Conservation (phyloP, 352 stramenopile genomes). For the Plasmopara halstedii region DNA sequence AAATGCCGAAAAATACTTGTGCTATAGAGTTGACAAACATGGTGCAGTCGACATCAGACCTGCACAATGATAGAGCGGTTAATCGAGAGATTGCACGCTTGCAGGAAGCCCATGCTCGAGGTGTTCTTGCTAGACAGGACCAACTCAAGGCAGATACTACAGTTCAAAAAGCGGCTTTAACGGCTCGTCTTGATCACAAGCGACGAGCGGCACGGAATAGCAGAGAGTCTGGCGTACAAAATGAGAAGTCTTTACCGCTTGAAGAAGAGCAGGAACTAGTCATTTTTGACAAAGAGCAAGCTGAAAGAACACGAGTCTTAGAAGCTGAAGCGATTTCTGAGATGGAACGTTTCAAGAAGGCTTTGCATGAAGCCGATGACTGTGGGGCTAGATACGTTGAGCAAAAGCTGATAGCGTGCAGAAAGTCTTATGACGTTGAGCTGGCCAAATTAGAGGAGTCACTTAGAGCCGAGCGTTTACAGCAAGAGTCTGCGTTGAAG, state of each 20-base stretch:
- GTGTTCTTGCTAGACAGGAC: conserved; percentile 16
- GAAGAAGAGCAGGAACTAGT: conserved; percentile 27
- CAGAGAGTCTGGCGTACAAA: not conserved
- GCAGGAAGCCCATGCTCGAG: conserved; percentile 20
- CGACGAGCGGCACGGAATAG: conserved; percentile 10
- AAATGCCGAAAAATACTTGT: not conserved
- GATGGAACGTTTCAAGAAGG: conserved; percentile 10
- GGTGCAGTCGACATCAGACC: not conserved
- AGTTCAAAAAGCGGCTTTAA: conserved; percentile 22
- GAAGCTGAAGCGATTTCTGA: conserved; percentile 23
- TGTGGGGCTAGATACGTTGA: conserved; percentile 25
- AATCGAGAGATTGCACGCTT: conserved; percentile 24
- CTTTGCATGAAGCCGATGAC: conserved; percentile 16
- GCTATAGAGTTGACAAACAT: not conserved
- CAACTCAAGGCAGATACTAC: conserved; percentile 27
- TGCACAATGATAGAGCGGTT: conserved; percentile 13
- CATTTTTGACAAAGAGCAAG: conserved; percentile 23
- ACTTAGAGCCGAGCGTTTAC: conserved; percentile 24
- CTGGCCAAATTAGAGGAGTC: conserved; percentile 19
- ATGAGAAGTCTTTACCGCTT: conserved; percentile 9
- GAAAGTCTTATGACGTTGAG: conserved; percentile 22
- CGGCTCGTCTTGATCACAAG: conserved; percentile 24
- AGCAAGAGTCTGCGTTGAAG: conserved; percentile 35
- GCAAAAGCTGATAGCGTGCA: conserved; percentile 26
- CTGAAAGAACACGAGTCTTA: conserved; percentile 14